Base-by-base conservation (phyloP, 352 stramenopile species). In the Phytophthora fragariae region DNA sequence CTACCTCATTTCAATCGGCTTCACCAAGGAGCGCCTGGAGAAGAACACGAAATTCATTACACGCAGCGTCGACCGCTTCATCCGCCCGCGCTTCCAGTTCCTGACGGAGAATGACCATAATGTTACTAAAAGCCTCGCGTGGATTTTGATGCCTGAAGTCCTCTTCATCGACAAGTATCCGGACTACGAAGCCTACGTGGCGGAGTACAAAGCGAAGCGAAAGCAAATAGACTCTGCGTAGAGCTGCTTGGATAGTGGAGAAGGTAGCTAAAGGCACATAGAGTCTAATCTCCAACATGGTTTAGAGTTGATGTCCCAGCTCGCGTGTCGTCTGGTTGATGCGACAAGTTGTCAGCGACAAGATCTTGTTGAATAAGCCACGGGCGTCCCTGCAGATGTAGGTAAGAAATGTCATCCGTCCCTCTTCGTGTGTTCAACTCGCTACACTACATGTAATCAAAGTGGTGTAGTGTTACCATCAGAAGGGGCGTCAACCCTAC, bases 11-110 rank as follows among this genome's bases (percentile, higher is more conserved):
- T 69, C 73, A 1, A 70, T 81, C 14, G 79, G 79, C 10, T 72
- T 80, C 24, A 29, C 70, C 0, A 56, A 31, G 27, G 72, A 84
- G 17, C 72, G 71, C 1, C 37, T 90, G 21, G 29, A 24, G 3
- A 61, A 49, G 39, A 75, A 78, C 44, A 54, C 74, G 27, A 39
- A 9, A 6, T 41, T 84, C 31, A 68, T 88, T 50, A 82, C 76
- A 65, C 81, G 83, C 50, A 85, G 54, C 46, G 71, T 82, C 21
- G 66, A 80, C 35, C 57, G 72, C 57, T 70, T 90, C 41, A 29
- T 83, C 11, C 71, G 67, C 3, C 81, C 83, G 15, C 81, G 83
- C 33, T 76, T 74, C 41, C 63, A 86, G 70, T 89, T 79, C 15
- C 49, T 89, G 24, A 2, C 27, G 14, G 17, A 14, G 41, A 39